Base-by-base conservation (phyloP, 805 yeast genomes). In the Yarrowia osloensis region DNA sequence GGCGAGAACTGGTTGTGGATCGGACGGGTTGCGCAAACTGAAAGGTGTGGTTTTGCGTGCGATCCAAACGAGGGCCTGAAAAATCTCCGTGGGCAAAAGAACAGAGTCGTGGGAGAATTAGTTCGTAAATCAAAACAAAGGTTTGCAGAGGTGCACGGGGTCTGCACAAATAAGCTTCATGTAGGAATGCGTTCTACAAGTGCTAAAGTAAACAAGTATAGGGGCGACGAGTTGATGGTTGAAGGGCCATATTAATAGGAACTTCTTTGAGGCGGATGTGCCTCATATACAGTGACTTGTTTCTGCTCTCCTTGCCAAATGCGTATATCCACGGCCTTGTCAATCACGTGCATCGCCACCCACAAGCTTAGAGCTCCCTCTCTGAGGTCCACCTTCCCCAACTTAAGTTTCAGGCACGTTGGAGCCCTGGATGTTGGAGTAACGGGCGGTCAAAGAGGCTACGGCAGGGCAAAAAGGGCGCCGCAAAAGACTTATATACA, bases 101-200 rank as follows among this genome's bases (percentile, higher is more conserved):
- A 40, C 31, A 40, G 40, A 57, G 44, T 26, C 50, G 47, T 57
- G 26, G 49, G 65, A 40, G 42, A 57, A 40, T 54, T 54, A 35
- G 61, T 54, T 50, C 61, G 61, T 54, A 57, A 57, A 57, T 39
- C 63, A 39, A 57, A 40, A 57, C 47, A 57, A 57, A 57, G 63
- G 63, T 54, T 54, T 35, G 62, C 46, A 54, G 62, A 54, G 12
- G 62, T 57, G 63, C 63, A 57, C 63, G 49, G 49, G 49, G 49
- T 40, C 47, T 57, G 63, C 63, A 54, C 24, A 26, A 39, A n/a
- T 57, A 57, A 40, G 21, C 49, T 57, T 57, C 21, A 3, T 28
- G 21, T 13, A 52, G 35, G 63, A 57, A 57, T 57, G 63, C 49
- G 31, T 22, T 17, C 7, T 17, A 9, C n/a, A 12, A 24, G 50